Percentiles rank a stretch among this genome's conserved stretches.
Conservation (phyloP, 441 rosid genomes). For the Sinapis alba region DNA sequence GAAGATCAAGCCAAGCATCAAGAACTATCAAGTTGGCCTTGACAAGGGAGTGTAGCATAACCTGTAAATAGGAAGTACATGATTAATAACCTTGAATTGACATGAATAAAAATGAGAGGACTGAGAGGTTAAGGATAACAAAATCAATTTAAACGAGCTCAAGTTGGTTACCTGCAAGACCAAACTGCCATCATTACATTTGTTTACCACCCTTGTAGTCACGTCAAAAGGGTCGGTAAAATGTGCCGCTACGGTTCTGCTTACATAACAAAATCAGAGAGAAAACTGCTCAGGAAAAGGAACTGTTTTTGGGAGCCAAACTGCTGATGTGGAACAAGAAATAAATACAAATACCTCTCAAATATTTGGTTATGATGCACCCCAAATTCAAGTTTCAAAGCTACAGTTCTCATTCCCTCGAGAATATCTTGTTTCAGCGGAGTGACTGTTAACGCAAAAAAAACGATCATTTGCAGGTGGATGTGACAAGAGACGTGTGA, state of each 20-base stretch:
- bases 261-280: slow-evolving; percentile 30
- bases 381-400: slow-evolving; percentile 95
- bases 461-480: slow-evolving; percentile 14
- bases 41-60: slow-evolving; percentile 88
- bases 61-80: slow-evolving; percentile 51
- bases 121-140: slow-evolving; percentile 11
- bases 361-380: slow-evolving; percentile 85
- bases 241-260: slow-evolving; percentile 98
- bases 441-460: slow-evolving; percentile 49
- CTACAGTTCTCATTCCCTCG: slow-evolving; percentile 98
- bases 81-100: slow-evolving; percentile 11
- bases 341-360: slow-evolving; percentile 63
- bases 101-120: slow-evolving; percentile 2
- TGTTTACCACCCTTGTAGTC: slow-evolving; percentile 79
- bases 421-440: slow-evolving; percentile 78
- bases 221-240: slow-evolving; percentile 94
- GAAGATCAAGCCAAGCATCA: slow-evolving; percentile 97
- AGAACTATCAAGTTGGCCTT: slow-evolving; percentile 79
- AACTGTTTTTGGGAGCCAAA: neutral
- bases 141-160: neutral
- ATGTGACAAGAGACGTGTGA: slow-evolving; percentile 36
- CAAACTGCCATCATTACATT: slow-evolving; percentile 81
- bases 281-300: slow-evolving; percentile 8
- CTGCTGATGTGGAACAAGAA: slow-evolving; percentile 9
- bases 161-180: slow-evolving; percentile 75